These are phyloP conservation scores for Macadamia integrifolia DNA, from an alignment of 164 flowering plant species.

Conservation along the genomic window DNA sequence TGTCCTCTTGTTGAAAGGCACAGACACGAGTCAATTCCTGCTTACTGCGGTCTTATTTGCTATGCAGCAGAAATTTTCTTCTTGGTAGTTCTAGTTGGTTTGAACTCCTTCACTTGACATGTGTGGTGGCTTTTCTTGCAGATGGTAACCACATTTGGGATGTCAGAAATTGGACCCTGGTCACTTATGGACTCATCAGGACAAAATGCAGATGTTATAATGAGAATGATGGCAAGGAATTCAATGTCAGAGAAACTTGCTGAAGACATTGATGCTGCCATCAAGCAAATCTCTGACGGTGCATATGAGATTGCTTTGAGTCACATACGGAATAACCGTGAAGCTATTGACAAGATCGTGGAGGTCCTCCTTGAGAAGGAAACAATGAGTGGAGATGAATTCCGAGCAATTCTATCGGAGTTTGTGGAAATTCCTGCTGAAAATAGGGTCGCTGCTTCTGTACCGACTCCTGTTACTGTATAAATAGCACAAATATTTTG, in stretches of 20 bases:
- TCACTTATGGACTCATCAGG: constrained; percentile 74
- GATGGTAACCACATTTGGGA: constrained; percentile 89
- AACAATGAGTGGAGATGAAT: constrained; percentile 76
- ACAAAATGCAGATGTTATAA: constrained; percentile 71
- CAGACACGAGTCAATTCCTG: not conserved
- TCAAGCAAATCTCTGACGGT: constrained; percentile 59
- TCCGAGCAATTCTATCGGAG: constrained; percentile 74
- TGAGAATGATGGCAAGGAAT: constrained; percentile 92
- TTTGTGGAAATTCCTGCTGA: constrained; percentile 81
- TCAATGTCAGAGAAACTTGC: constrained; percentile 89
- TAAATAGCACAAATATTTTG: constrained; percentile 13
- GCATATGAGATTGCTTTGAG: constrained; percentile 72
- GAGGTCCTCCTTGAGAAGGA: constrained; percentile 82
- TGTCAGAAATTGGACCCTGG: constrained; percentile 97
- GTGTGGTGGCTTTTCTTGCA: constrained; percentile 20
- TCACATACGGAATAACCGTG: constrained; percentile 71
- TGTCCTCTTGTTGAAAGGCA: not conserved
- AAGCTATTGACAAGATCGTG: constrained; percentile 82
- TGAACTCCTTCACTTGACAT: not conserved
- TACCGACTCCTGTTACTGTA: constrained; percentile 51
- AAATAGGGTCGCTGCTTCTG: constrained; percentile 60
- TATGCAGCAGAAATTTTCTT: not conserved
- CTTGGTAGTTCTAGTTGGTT: not conserved
- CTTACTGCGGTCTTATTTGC: not conserved
- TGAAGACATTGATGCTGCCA: constrained; percentile 71